Conservation (phyloP, 805 yeast species). For the Candida chauliodis region DNA sequence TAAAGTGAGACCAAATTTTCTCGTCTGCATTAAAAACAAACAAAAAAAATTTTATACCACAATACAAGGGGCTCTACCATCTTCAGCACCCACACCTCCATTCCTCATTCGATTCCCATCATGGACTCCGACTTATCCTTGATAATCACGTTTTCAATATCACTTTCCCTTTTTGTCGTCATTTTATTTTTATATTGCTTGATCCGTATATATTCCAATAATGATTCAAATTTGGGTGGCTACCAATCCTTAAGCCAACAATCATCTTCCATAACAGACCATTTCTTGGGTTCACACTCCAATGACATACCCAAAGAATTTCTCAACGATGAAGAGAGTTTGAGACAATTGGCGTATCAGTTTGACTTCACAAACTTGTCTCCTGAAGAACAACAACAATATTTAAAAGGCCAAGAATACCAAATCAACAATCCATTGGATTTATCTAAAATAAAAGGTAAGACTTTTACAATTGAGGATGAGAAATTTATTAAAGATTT, state of each 20-base stretch:
- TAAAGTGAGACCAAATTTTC: no score
- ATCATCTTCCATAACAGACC: constrained; percentile 4
- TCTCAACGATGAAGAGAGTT: constrained; percentile 37
- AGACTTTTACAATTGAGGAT: constrained; percentile 26
- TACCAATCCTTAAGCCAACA: constrained; percentile 5
- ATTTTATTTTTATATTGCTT: constrained; percentile 2
- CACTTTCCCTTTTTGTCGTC: not conserved
- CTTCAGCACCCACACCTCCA: no score
- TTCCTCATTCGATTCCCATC: no score
- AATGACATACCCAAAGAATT: constrained; percentile 33
- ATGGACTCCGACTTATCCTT: constrained; percentile 4
- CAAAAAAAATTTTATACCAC: no score
- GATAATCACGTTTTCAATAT: not conserved
- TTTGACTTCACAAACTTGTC: constrained; percentile 33
- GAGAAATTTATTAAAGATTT: constrained; percentile 29
- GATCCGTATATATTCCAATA: constrained; percentile 1
- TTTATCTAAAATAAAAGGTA: constrained; percentile 29
- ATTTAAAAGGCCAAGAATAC: constrained; percentile 34
- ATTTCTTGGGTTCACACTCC: constrained; percentile 12
- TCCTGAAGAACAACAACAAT: constrained; percentile 40
- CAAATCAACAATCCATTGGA: constrained; percentile 28
- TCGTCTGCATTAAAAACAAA: no score
- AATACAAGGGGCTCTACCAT: no score
- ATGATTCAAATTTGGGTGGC: constrained; percentile 2
- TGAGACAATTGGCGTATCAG: constrained; percentile 32